A percentile compares a stretch with the other conserved stretches of the same genome.
Conservation (phyloP, 148 eudicot species). For the Nyssa sinensis region DNA sequence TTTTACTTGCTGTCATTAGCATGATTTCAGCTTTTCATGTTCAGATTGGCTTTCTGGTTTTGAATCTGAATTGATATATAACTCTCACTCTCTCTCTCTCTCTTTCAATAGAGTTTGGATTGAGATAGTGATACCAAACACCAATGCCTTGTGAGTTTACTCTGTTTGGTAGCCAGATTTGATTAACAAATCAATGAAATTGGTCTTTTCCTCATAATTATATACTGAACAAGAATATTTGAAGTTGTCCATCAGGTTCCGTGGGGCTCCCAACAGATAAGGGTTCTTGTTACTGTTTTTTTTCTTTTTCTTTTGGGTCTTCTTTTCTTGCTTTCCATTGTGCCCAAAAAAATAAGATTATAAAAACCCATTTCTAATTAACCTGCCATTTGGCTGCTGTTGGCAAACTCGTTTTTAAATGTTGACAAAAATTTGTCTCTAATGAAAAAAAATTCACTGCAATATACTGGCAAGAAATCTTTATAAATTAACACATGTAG, state of each 20-base stretch:
- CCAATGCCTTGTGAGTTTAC: slow-evolving; percentile 8
- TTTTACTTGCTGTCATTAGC: not conserved
- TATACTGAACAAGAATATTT: not conserved
- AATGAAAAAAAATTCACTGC: too few relatives aligned
- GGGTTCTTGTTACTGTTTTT: too few relatives aligned
- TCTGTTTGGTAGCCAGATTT: not conserved
- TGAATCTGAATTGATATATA: not conserved
- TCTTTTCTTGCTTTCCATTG: too few relatives aligned
- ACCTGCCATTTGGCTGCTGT: too few relatives aligned
- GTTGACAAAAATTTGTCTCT: too few relatives aligned
- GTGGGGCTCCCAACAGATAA: too few relatives aligned
- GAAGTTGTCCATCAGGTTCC: not conserved
- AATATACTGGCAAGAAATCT: not conserved
- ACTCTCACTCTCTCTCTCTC: not conserved
- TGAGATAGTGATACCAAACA: slow-evolving; percentile 17
- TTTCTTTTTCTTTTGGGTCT: too few relatives aligned
- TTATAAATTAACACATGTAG: too few relatives aligned
- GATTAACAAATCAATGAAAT: not conserved
- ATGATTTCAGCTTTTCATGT: not conserved
- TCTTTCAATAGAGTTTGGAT: not conserved
- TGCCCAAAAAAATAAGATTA: too few relatives aligned
- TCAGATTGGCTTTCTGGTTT: not conserved
- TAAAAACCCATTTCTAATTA: too few relatives aligned
- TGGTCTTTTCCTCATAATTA: not conserved
- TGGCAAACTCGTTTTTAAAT: too few relatives aligned